Percentiles rank a stretch among this genome's conserved stretches.
phyloP scores from a whole-genome alignment of 352 stramenopile genomes.

The Globisporangium splendens region DNA sequence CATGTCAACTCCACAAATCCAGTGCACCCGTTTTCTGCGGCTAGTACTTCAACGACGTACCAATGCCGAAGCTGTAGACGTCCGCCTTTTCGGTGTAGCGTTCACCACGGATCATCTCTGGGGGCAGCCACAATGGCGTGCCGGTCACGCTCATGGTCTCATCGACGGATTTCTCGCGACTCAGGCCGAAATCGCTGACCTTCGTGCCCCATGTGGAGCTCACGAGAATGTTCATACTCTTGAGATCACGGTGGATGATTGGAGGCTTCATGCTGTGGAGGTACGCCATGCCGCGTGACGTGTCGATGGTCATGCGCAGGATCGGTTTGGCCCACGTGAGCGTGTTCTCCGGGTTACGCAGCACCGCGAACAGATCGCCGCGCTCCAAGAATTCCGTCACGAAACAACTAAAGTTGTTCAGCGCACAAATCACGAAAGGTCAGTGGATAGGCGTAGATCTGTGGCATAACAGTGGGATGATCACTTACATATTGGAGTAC shows the following conservation, averaged over 20 bases:
- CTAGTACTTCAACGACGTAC: constrained; percentile 24
- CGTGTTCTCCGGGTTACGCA: constrained; percentile 77
- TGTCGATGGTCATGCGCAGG: constrained; percentile 87
- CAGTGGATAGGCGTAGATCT: background rate
- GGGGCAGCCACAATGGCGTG: constrained; percentile 79
- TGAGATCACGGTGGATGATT: constrained; percentile 99
- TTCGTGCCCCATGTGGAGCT: constrained; percentile 89
- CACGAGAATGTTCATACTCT: constrained; percentile 91
- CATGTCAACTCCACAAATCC: background rate
- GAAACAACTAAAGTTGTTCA: constrained; percentile 72
- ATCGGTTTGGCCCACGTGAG: constrained; percentile 86
- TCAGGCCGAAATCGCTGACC: constrained; percentile 97
- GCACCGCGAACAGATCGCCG: constrained; percentile 77
- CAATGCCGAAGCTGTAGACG: constrained; percentile 87
- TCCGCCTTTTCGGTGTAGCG: constrained; percentile 87
- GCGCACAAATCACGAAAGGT: constrained; percentile 1
- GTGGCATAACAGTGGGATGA: constrained; percentile 1
- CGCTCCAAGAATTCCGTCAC: constrained; percentile 86
- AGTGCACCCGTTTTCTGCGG: background rate
- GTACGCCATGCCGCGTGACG: constrained; percentile 95
- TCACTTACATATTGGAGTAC: constrained; percentile 87
- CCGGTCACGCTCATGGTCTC: constrained; percentile 93
- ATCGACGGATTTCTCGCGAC: constrained; percentile 93
- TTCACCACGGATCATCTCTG: constrained; percentile 88
- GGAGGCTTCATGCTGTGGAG: constrained; percentile 96